Conservation (phyloP, 1,139 yeast genomes). For the Insectozyma bohioensis region DNA sequence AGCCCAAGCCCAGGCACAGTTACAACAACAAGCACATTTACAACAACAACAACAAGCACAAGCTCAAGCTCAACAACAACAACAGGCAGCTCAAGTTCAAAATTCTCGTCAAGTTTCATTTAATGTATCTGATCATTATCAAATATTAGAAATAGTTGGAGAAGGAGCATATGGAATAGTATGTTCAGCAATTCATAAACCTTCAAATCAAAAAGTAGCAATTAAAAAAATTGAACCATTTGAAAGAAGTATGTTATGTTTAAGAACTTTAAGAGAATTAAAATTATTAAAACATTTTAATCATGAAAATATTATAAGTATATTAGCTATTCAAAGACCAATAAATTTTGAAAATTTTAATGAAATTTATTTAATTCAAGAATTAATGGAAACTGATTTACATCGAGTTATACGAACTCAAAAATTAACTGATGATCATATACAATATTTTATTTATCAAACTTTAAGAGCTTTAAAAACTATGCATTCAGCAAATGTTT, state of each 20-base stretch:
- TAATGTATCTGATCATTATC: conserved; percentile 34
- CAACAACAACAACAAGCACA: conserved; percentile 3
- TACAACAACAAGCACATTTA: conserved; percentile 1
- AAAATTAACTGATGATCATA: conserved; percentile 59
- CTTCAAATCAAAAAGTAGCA: conserved; percentile 41
- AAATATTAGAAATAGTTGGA: conserved; percentile 44
- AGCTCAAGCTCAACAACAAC: background rate
- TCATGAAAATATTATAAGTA: conserved; percentile 41
- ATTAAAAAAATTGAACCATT: conserved; percentile 45
- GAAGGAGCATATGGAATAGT: conserved; percentile 50
- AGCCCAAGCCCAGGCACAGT: background rate
- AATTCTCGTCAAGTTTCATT: conserved; percentile 22
- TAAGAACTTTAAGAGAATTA: conserved; percentile 45
- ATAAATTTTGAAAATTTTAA: conserved; percentile 40
- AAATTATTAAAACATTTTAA: conserved; percentile 34
- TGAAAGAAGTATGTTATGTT: conserved; percentile 34
- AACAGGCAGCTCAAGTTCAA: background rate
- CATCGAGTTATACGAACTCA: conserved; percentile 57
- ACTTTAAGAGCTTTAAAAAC: conserved; percentile 62
- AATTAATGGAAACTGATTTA: conserved; percentile 69
- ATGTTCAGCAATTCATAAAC: conserved; percentile 39
- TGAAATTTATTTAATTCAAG: conserved; percentile 71
- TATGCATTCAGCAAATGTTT: conserved; percentile 56
- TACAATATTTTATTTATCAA: conserved; percentile 67
- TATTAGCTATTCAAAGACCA: conserved; percentile 42